These are phyloP conservation scores for Asterophora lycoperdoides DNA, from an alignment of 768 basidiomycete species.

Conservation along the genomic window DNA sequence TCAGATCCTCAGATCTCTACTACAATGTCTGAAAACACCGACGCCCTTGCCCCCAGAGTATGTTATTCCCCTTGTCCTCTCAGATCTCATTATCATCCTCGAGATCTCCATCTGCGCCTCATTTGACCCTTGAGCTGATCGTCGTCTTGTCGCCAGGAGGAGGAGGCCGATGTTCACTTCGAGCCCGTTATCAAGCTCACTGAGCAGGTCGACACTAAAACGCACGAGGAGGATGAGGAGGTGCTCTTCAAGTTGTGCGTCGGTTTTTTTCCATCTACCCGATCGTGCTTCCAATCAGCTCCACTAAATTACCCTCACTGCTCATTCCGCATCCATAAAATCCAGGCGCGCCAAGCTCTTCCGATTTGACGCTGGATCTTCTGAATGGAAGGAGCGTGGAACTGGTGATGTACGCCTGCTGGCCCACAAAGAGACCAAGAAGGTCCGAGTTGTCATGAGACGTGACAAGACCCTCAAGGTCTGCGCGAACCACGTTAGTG, in stretches of 20 bases:
- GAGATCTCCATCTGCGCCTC: slow-evolving; percentile 2
- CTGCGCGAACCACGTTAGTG: slow-evolving; percentile 96
- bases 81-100: slow-evolving; percentile 11
- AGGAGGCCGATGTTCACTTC: slow-evolving; percentile 87
- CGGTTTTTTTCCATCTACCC: slow-evolving; percentile 26
- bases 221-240: slow-evolving; percentile 91
- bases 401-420: slow-evolving; percentile 95
- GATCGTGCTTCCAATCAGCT: slow-evolving; percentile 31
- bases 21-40: slow-evolving; percentile 54
- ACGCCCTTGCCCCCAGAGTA: slow-evolving; percentile 72
- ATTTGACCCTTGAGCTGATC: slow-evolving; percentile 10
- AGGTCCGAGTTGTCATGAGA: slow-evolving; percentile 96
- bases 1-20: slow-evolving; percentile 27
- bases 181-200: slow-evolving; percentile 97
- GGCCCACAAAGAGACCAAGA: slow-evolving; percentile 83
- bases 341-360: slow-evolving; percentile 96
- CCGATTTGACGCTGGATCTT: slow-evolving; percentile 72
- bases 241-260: slow-evolving; percentile 94
- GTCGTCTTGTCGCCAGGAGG: slow-evolving; percentile 41
- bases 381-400: slow-evolving; percentile 98
- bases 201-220: slow-evolving; percentile 93
- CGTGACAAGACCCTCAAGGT: slow-evolving; percentile 99
- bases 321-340: slow-evolving; percentile 10
- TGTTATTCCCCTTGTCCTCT: slow-evolving; percentile 26
- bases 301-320: slow-evolving; percentile 20